Percentiles rank a stretch among this genome's conserved stretches.
Evolutionary conservation across 1,284 basidiomycete species (phyloP).

Genomic region (Moesziomyces globuligerus): DNA sequence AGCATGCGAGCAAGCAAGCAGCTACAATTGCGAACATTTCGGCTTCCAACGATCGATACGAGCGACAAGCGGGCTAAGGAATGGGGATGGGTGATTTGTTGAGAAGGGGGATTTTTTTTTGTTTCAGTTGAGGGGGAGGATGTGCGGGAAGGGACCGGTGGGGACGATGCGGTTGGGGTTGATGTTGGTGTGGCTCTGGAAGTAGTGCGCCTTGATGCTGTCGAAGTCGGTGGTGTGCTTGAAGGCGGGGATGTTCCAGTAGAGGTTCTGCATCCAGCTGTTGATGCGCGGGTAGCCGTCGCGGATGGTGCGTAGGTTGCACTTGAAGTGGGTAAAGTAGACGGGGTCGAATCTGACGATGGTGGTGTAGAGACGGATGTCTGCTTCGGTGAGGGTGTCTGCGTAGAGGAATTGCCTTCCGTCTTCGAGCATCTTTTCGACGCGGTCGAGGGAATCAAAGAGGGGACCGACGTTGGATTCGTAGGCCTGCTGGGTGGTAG

Average conservation of each 20-base stretch:
- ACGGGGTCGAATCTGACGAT: conserved; percentile 83
- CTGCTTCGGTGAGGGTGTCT: conserved; percentile 85
- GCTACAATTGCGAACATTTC: no score
- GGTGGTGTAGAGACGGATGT: conserved; percentile 85
- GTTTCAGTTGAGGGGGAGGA: conserved; percentile 51
- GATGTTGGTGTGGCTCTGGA: conserved; percentile 61
- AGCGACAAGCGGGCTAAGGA: no score
- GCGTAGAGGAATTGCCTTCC: conserved; percentile 87
- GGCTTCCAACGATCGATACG: no score
- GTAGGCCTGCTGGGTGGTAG: conserved; percentile 83
- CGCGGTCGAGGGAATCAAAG: conserved; percentile 81
- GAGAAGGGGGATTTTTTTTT: no score
- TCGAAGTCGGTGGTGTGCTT: conserved; percentile 85
- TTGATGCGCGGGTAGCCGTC: conserved; percentile 59
- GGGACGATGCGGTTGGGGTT: conserved; percentile 64
- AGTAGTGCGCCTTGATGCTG: conserved; percentile 69
- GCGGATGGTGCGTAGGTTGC: conserved; percentile 73
- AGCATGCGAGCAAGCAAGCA: not conserved
- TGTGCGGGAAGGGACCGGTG: conserved; percentile 56
- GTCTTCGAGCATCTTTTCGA: conserved; percentile 78
- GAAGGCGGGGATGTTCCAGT: conserved; percentile 90
- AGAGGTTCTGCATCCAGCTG: conserved; percentile 81
- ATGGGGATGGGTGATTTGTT: no score
- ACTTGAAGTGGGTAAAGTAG: conserved; percentile 91
- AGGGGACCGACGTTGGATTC: conserved; percentile 75